phyloP scores from a whole-genome alignment of 371 early-diverging fungal species.

The Lichtheimia hyalospora region DNA sequence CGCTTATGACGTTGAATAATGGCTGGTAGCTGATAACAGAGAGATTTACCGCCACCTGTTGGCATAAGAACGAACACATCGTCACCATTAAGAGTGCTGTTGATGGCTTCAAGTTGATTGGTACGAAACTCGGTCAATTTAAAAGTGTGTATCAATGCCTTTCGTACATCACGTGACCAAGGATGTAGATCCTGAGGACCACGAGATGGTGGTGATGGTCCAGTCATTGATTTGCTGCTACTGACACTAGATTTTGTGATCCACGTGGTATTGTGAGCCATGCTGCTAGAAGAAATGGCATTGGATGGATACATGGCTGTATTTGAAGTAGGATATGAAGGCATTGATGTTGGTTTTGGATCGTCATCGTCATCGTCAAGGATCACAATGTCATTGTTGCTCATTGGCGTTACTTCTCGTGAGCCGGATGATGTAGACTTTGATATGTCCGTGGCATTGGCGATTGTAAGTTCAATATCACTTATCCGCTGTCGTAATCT shows the following conservation, averaged over 20 bases:
- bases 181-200: slow-evolving; percentile 27
- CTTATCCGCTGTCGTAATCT: no score
- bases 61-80: slow-evolving; percentile 99
- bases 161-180: slow-evolving; percentile 82
- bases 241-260: no score
- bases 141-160: slow-evolving; percentile 74
- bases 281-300: not conserved
- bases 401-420: not conserved
- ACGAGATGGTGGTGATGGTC: not conserved
- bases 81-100: slow-evolving; percentile 81
- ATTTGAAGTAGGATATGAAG: no score
- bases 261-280: not conserved
- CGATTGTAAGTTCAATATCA: no score
- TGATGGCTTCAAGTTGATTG: slow-evolving; percentile 95
- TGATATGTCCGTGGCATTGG: not conserved
- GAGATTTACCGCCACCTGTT: slow-evolving; percentile 99
- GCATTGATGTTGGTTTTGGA: not conserved
- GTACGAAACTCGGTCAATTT: slow-evolving; percentile 82
- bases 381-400: not conserved
- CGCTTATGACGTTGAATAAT: slow-evolving; percentile 49
- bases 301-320: not conserved
- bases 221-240: not conserved
- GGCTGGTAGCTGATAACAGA: slow-evolving; percentile 99
- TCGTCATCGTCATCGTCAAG: not conserved
- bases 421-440: not conserved